Base-by-base conservation (phyloP, 2,329 filamentous ascomycete species). In the Xylariales sp. region DNA sequence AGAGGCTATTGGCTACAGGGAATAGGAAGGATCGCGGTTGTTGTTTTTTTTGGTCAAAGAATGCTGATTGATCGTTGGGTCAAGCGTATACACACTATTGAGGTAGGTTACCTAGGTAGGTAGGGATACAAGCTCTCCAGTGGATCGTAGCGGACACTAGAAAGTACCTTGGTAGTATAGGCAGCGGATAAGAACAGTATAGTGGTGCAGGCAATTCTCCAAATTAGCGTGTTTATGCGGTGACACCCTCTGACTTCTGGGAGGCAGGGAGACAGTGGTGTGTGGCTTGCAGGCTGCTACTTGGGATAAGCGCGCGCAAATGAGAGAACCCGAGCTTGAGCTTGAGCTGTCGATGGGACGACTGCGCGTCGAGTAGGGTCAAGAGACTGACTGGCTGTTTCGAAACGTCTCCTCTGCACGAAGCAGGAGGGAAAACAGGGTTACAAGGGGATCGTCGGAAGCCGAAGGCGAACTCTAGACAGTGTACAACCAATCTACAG, bases 1-100 rank as follows among this genome's bases (percentile, higher is more conserved):
- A n/a, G 39, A 36, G 59, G 43, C 49, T 39, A 64, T 67, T 71
- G 61, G 68, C 39, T 65, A 63, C 23, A 50, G 53, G 65, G 56
- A 45, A 32, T 5, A 23, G 48, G 28, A 50, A 69, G 55, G 46
- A 54, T 59, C 64, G 54, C 60, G 57, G 45, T 36, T 28, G 56
- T 62, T 56, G 67, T 65, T 55, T 60, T 61, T 49, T 54, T 23
- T 23, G 34, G 41, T 43, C 45, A 32, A 57, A 54, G 52, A 65
- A 60, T 49, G 65, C 18, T 58, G 62, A 41, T 53, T 57, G 56
- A 23, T 32, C 48, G 55, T 36, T 23, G 16, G 41, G 16, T 12
- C 49, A 34, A 12, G 49, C 46, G 43, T 9, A 48, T 6, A 28
- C 36, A 23, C 23, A 23, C 23, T 23, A 23, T 23, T 23, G 23